Evolutionary conservation across 108 stramenopile species (phyloP).

Genomic region (Skeletonema grethae): DNA sequence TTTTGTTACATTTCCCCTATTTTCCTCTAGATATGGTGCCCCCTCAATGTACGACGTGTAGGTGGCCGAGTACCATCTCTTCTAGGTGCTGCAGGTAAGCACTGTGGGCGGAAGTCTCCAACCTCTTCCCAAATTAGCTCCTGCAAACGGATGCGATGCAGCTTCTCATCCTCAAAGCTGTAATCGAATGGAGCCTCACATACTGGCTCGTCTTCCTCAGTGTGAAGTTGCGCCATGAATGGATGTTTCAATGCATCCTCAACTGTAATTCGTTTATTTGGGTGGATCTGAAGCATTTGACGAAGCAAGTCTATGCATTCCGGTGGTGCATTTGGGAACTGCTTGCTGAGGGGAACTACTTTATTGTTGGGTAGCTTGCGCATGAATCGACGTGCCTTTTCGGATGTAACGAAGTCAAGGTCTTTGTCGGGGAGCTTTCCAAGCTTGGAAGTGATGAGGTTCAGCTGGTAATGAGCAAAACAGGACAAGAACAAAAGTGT

Average conservation of each 20-base stretch:
- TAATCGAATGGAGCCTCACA: conserved; percentile 74
- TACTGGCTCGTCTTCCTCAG: conserved; percentile 83
- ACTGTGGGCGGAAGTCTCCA: conserved; percentile 79
- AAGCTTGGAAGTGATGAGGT: conserved; percentile 85
- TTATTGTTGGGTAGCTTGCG: conserved; percentile 77
- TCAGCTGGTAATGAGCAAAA: conserved; percentile 51
- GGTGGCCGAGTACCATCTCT: conserved; percentile 49
- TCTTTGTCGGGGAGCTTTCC: conserved; percentile 92
- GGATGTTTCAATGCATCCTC: conserved; percentile 93
- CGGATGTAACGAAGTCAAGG: conserved; percentile 93
- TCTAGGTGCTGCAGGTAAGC: conserved; percentile 71
- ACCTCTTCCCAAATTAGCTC: conserved; percentile 92
- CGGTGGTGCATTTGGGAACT: conserved; percentile 80
- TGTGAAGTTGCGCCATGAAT: conserved; percentile 88
- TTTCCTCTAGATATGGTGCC: conserved; percentile 35
- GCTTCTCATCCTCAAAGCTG: conserved; percentile 83
- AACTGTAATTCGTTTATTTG: conserved; percentile 85
- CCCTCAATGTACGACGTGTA: conserved; percentile 35
- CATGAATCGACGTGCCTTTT: conserved; percentile 93
- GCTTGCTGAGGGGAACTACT: conserved; percentile 53
- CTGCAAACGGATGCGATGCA: conserved; percentile 79
- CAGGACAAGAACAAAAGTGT: conserved; percentile 3
- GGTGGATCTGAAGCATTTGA: conserved; percentile 94
- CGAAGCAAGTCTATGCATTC: conserved; percentile 90
- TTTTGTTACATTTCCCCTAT: neutral